Base-by-base conservation (phyloP, 1,139 yeast genomes). In the Debaryomycetaceae sp. region DNA sequence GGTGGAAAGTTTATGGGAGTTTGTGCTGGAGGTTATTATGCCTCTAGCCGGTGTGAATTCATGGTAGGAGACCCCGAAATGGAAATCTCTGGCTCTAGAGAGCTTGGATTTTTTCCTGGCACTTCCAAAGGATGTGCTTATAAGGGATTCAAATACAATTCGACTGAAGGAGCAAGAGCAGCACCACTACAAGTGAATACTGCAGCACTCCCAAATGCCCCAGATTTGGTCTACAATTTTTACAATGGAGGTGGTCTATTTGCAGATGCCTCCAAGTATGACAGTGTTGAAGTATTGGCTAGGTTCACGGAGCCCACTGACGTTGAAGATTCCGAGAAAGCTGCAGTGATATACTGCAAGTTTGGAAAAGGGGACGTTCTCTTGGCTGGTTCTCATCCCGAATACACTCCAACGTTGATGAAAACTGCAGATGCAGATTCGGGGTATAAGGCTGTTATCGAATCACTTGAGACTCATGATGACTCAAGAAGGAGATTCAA, bases 1-100 rank as follows among this genome's bases (percentile, higher is more conserved):
- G 99, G 99, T 20, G 99, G 99, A 1, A 69, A 73, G 44, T 89
- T 72, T 57, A 62, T 93, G 34, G 99, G 99, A 0, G 79, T 93
- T 51, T 93, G 99, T 65, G 96, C 99, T n/a, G 99, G 99, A 33
- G 98, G 87, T 0, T 93, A 95, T 64, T 93, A 79, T 59, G 93
- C 84, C 1, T 76, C 90, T n/a, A 63, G 75, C 0, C 64, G 84
- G 41, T 83, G 87, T 52, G 98, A 93, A 59, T 95, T 93, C 62
- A 96, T 89, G 55, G 82, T 78, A 23, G 95, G 93, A 1, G 73
- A 83, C 50, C 75, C 78, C 0, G 50, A 48, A 1, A 66, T 87
- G 76, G 98, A 91, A 57, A 97, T 93, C 3, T 74, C 84, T 39
- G 99, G 99, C 0, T 63, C 84, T 0, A 72, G 99, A 53, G 97